Percentiles rank a stretch among this genome's conserved stretches.
Conservation (phyloP, 2,329 filamentous ascomycete species). For the Pseudogymnoascus sp. region DNA sequence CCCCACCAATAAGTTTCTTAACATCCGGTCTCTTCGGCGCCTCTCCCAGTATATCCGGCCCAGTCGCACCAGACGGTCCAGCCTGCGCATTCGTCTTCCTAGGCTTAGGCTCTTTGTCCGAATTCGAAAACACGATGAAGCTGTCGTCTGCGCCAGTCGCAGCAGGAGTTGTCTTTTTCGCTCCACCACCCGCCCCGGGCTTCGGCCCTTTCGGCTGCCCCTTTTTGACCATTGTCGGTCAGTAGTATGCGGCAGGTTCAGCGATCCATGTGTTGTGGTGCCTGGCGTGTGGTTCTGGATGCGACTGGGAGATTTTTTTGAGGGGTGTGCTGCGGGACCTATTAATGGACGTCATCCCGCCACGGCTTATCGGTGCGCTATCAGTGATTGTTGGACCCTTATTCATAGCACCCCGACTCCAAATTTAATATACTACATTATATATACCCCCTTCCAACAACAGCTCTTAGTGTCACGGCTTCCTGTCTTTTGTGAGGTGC, state of each 20-base stretch:
- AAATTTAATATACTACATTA: background rate
- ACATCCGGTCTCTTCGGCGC: slow-evolving; percentile 46
- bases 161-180: slow-evolving; percentile 24
- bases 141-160: slow-evolving; percentile 37
- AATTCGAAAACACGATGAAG: slow-evolving; percentile 51
- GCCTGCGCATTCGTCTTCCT: slow-evolving; percentile 19
- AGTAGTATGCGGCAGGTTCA: background rate
- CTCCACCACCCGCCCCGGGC: slow-evolving; percentile 24
- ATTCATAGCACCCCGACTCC: background rate
- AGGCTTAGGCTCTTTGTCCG: slow-evolving; percentile 42
- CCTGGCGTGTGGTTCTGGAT: background rate
- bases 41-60: slow-evolving; percentile 25
- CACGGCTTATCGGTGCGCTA: slow-evolving; percentile 5
- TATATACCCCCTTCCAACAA: background rate
- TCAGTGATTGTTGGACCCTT: slow-evolving; percentile 3
- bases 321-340: background rate
- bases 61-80: slow-evolving; percentile 19
- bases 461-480: background rate
- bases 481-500: background rate
- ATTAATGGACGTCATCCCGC: background rate
- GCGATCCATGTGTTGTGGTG: slow-evolving; percentile 10
- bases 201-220: slow-evolving; percentile 28
- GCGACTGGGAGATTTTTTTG: slow-evolving; percentile 4
- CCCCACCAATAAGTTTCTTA: slow-evolving; percentile 82
- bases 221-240: slow-evolving; percentile 30